Evolutionary conservation across 805 yeast species (phyloP).

Genomic region (Ogataea sp.): DNA sequence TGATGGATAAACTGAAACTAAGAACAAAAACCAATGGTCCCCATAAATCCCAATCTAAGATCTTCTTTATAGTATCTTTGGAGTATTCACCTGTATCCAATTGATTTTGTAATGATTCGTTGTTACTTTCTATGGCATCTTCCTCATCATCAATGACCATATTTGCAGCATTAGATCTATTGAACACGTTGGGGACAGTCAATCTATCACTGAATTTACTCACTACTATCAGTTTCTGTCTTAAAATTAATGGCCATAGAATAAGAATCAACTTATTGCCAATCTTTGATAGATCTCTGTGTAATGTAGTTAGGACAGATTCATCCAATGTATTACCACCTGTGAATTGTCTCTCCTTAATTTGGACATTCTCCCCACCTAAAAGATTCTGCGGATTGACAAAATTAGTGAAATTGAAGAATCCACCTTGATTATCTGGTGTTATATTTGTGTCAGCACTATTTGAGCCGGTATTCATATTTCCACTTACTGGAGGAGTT

Average conservation of each 20-base stretch:
- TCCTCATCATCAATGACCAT: conserved; percentile 13
- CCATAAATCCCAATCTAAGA: conserved; percentile 56
- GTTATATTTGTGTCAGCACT: not conserved
- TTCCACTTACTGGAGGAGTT: not conserved
- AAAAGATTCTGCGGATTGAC: conserved; percentile 24
- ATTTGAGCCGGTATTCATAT: not conserved
- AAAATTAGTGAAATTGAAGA: conserved; percentile 24
- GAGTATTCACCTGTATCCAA: conserved; percentile 23
- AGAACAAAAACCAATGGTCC: conserved; percentile 50
- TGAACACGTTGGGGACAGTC: conserved; percentile 7
- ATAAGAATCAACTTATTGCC: conserved; percentile 27
- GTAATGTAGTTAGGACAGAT: conserved; percentile 40
- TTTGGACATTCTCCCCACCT: conserved; percentile 18
- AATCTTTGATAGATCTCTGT: conserved; percentile 25
- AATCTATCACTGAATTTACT: conserved; percentile 17
- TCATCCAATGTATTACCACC: conserved; percentile 57
- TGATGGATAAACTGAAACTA: conserved; percentile 38
- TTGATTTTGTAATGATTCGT: conserved; percentile 3
- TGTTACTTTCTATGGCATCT: conserved; percentile 7
- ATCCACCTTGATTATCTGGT: conserved; percentile 3
- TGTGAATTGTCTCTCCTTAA: conserved; percentile 40
- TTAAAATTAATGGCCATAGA: conserved; percentile 28
- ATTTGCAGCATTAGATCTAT: conserved; percentile 4
- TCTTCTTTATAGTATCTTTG: conserved; percentile 24
- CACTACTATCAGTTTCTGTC: conserved; percentile 21